Percentiles rank a stretch among this genome's conserved stretches.
Conservation (phyloP, 352 stramenopile genomes). For the Phytophthora hibernalis region DNA sequence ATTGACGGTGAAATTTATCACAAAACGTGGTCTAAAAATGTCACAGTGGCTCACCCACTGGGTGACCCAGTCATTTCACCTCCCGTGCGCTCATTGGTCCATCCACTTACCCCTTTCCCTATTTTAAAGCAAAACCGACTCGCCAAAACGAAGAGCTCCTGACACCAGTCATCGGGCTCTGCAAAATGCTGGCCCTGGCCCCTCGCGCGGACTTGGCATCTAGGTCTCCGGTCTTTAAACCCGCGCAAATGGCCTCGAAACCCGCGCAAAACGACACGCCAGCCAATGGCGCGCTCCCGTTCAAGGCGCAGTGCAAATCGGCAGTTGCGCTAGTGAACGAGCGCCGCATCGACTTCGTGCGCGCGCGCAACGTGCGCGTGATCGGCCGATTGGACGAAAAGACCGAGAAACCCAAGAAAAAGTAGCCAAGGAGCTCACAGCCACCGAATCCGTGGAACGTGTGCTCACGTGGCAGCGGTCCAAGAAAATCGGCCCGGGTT, state of each 20-base stretch:
- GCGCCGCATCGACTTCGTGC: conserved; percentile 84
- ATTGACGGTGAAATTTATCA: too few species aligned
- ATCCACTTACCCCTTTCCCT: conserved; percentile 12
- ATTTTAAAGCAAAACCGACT: conserved; percentile 14
- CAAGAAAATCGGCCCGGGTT: conserved; percentile 80
- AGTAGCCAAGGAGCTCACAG: conserved; percentile 50
- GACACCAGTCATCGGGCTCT: conserved; percentile 26
- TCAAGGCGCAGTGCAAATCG: conserved; percentile 76
- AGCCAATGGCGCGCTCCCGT: conserved; percentile 36
- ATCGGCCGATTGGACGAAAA: conserved; percentile 46
- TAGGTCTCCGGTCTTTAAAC: conserved; percentile 16
- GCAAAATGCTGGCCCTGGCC: conserved; percentile 35
- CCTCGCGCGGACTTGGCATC: conserved; percentile 19
- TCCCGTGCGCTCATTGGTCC: conserved; percentile 10
- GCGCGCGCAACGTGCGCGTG: conserved; percentile 60
- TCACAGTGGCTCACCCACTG: too few species aligned
- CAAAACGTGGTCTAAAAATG: too few species aligned
- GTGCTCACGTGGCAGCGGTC: conserved; percentile 68
- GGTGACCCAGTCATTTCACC: too few species aligned
- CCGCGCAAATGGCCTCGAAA: conserved; percentile 10
- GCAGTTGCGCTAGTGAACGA: conserved; percentile 81
- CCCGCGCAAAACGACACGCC: conserved; percentile 16
- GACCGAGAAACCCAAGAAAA: conserved; percentile 33
- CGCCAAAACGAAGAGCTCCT: conserved; percentile 18
- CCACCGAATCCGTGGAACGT: conserved; percentile 54